A percentile compares a stretch with the other conserved stretches of the same genome.
Conservation (phyloP, 176 grass and related monocot species). For the Elymus sibiricus region DNA sequence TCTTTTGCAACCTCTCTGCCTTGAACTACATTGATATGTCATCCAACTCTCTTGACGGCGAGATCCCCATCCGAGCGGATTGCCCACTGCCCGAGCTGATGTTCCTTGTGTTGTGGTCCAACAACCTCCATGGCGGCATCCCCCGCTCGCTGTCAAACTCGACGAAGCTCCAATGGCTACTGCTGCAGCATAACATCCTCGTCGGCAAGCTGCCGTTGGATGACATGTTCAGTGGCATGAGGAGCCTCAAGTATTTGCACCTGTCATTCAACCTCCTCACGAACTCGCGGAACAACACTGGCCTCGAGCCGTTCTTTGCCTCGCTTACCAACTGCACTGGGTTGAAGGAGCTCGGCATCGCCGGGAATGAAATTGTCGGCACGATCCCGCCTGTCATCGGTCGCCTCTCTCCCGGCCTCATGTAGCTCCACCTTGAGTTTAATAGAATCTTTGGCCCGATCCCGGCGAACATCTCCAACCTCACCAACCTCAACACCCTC, state of each 20-base stretch:
- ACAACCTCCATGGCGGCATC: slow-evolving; percentile 60
- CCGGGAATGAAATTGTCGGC: slow-evolving; percentile 58
- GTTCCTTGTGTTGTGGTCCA: slow-evolving; percentile 77
- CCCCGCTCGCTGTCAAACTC: slow-evolving; percentile 70
- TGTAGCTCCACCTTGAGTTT: slow-evolving; percentile 69
- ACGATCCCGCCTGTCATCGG: slow-evolving; percentile 50
- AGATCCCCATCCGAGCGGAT: slow-evolving; percentile 47
- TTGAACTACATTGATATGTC: slow-evolving; percentile 73
- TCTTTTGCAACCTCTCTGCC: slow-evolving; percentile 71
- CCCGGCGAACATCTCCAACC: background rate
- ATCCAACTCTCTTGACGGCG: slow-evolving; percentile 57
- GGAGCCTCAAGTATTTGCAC: slow-evolving; percentile 46
- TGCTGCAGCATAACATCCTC: slow-evolving; percentile 63
- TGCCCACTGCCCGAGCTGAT: slow-evolving; percentile 52
- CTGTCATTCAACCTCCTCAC: slow-evolving; percentile 67
- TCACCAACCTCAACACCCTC: slow-evolving; percentile 34
- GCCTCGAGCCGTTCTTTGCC: slow-evolving; percentile 67
- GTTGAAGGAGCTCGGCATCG: slow-evolving; percentile 62
- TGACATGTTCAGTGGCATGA: slow-evolving; percentile 57
- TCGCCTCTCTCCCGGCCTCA: slow-evolving; percentile 40
- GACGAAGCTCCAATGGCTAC: slow-evolving; percentile 71
- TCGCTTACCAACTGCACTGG: slow-evolving; percentile 65
- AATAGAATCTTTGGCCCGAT: slow-evolving; percentile 13
- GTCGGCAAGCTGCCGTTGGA: slow-evolving; percentile 45
- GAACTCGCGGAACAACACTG: slow-evolving; percentile 43